Evolutionary conservation across 768 basidiomycete species (phyloP), one percentile per base, ranked within the genome.

Genomic region (Russula ochroleuca): DNA sequence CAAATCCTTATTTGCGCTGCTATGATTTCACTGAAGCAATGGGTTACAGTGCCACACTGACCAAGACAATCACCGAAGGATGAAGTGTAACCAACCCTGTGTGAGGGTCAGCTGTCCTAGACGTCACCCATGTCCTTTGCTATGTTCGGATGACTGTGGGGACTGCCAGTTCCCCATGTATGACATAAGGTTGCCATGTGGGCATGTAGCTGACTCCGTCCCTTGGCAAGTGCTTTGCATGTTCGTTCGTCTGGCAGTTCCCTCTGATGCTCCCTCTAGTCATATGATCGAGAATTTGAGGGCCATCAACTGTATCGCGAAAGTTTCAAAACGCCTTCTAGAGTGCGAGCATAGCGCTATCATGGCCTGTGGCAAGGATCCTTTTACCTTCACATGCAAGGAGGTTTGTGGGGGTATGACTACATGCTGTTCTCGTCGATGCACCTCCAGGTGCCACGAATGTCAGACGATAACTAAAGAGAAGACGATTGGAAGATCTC

Each of bases 291-390:
- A 72, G 17, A 62, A 71, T 6, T 61, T 72, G 28, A 52, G 19
- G 3, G n/a, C 63, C 0, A 64, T 75, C 48, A 53, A 66, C 2
- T 78, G 77, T 48, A 4, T 38, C 2, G 64, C 55, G 9, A 49
- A 28, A 31, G 71, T 76, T 14, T 53, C 10, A 49, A 75, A 74
- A 59, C 56, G 52, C 17, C 71, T 75, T 5, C 69, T 69, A 4
- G 33, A 41, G 3, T 77, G 77, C 68, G 75, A 75, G 40, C 77
- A 77, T 47, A 50, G 37, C 1, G 69, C 65, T 6, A 53, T 21
- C 9, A 61, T 70, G 40, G 23, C 64, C 4, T 73, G 72, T 50
- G 21, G 49, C 40, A 47, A 23, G 13, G 69, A 73, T 38, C 70
- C 71, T 6, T 25, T 47, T 5, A 11, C 31, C 1, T 57, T 67